Base-by-base conservation (phyloP, 768 basidiomycete genomes). In the Podaxis rugospora region DNA sequence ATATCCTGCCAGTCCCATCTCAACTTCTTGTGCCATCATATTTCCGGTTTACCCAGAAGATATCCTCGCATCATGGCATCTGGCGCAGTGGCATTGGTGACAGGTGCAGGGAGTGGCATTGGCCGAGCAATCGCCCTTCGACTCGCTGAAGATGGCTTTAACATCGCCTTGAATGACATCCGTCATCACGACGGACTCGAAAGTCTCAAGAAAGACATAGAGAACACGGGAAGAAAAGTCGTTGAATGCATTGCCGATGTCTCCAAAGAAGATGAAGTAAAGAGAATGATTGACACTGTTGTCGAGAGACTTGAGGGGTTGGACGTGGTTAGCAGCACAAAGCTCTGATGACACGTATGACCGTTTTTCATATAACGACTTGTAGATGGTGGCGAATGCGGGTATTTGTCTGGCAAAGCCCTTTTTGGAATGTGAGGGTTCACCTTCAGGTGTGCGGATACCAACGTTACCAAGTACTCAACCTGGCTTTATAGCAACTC, bases 151-250 rank as follows among this genome's bases (percentile, higher is more conserved):
- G 82, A 80, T 56, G 82, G 83, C 3, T 78, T 74, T 63, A 71
- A 80, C 51, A 64, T 84, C 44, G 76, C 74, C n/a, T 62, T 83
- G 50, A 82, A 78, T 21, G 83, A 82, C 61, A 66, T 80, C 5
- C 63, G 70, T 0, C 71, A 73, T 44, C 61, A 53, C 3, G 65
- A 67, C 4, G 58, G 68, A 16, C 67, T 83, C 0, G 66, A 69
- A 13, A 54, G 63, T 13, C 63, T 77, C 2, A 66, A 67, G 0
- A 16, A 60, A 0, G 71, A 77, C 25, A 70, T 80, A 10, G 63
- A 61, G 4, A 65, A 66, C 10, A 61, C 61, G 5, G 78, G 77
- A 6, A 60, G 64, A 10, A 50, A 65, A 35, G 65, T 66, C 2
- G 56, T 60, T 2, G 55, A 67, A 7, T 62, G 64, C 40, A 42